Conservation (phyloP, 306 rosid species). For the Glycine soja region DNA sequence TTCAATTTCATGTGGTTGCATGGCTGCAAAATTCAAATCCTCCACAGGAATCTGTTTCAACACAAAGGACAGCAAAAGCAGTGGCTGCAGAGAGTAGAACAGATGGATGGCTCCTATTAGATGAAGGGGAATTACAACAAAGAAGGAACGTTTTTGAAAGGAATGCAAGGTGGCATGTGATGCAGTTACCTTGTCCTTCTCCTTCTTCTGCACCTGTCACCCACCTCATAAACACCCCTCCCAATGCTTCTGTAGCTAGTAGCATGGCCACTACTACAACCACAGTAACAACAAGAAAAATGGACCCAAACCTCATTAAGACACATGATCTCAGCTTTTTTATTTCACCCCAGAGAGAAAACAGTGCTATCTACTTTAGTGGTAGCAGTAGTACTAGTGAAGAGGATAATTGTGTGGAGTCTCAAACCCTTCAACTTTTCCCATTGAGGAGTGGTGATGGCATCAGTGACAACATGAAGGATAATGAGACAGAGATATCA, state of each 20-base stretch:
- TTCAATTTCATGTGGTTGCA: constrained; percentile 12
- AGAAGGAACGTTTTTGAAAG: constrained; percentile 68
- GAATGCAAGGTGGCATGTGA: constrained; percentile 89
- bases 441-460: constrained; percentile 64
- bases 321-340: constrained; percentile 61
- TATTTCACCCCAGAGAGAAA: constrained; percentile 51
- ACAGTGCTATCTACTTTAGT: constrained; percentile 42
- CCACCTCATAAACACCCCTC: constrained; percentile 52
- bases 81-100: constrained; percentile 56
- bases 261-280: constrained; percentile 29
- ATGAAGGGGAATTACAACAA: constrained; percentile 67
- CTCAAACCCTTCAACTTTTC: constrained; percentile 88
- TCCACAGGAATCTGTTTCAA: constrained; percentile 76
- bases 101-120: constrained; percentile 78
- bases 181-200: constrained; percentile 64
- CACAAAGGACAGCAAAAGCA: constrained; percentile 44
- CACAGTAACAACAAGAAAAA: constrained; percentile 35
- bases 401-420: constrained; percentile 39
- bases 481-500: constrained; percentile 57
- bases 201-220: constrained; percentile 26
- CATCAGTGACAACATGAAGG: constrained; percentile 39
- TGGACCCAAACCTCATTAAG: constrained; percentile 64
- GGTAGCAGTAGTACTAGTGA: constrained; percentile 20
- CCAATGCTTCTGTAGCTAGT: background rate
- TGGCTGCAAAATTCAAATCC: constrained; percentile 20